These are phyloP conservation scores for Neurospora intermedia DNA, from an alignment of 495 filamentous ascomycete species.

Conservation along the genomic window DNA sequence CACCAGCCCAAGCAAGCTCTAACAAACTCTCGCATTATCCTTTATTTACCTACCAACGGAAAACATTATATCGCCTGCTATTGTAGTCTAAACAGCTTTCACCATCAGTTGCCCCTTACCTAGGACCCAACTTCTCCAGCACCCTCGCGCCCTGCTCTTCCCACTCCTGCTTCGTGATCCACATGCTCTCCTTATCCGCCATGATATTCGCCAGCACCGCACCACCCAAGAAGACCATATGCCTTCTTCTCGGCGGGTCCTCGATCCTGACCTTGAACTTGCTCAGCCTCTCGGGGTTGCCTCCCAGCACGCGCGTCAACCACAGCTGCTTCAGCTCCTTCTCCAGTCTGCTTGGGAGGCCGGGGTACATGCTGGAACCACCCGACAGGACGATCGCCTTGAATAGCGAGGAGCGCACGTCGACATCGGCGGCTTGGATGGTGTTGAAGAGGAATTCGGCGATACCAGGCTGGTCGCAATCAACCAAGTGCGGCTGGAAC, in stretches of 20 bases:
- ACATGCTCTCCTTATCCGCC: constrained; percentile 97
- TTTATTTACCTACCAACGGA: background rate
- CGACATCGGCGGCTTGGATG: constrained; percentile 90
- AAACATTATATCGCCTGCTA: background rate
- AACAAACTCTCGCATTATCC: background rate
- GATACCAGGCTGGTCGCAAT: constrained; percentile 94
- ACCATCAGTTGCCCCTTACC: constrained; percentile 26
- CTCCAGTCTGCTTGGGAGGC: constrained; percentile 85
- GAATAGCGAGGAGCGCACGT: constrained; percentile 85
- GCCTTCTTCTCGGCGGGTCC: constrained; percentile 86
- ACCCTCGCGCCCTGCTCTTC: constrained; percentile 79
- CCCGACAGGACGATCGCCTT: constrained; percentile 95
- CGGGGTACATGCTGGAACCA: constrained; percentile 97
- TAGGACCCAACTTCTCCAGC: constrained; percentile 83
- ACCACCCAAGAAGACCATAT: constrained; percentile 98
- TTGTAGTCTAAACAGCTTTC: background rate
- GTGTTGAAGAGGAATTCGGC: constrained; percentile 97
- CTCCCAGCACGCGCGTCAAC: constrained; percentile 81
- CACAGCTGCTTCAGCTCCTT: constrained; percentile 98
- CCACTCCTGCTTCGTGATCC: constrained; percentile 96
- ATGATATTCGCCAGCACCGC: constrained; percentile 97
- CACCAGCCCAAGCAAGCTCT: background rate
- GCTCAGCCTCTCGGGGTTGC: constrained; percentile 83
- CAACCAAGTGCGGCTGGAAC: constrained; percentile 97
- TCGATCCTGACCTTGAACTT: constrained; percentile 99